Evolutionary conservation across 1,284 basidiomycete species (phyloP).

Genomic region (Irpex rosettiformis): DNA sequence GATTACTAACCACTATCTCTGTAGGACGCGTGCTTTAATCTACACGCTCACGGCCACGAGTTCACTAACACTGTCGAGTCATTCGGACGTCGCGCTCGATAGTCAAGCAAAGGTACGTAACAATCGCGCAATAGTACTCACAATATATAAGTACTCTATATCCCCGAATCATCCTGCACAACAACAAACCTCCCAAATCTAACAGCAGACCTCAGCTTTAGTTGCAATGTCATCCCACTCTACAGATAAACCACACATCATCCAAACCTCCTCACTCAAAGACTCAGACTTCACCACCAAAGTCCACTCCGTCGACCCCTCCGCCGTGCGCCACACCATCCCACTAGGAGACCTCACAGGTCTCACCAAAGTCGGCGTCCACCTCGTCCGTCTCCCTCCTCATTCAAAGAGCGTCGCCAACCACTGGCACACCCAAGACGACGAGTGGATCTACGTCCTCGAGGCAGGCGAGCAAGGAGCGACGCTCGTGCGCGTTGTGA

Average conservation of each 20-base stretch:
- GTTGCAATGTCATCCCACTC: not conserved
- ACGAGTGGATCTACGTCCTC: conserved; percentile 29
- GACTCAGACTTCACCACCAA: not conserved
- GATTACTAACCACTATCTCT: too few species aligned
- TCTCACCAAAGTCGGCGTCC: conserved; percentile 24
- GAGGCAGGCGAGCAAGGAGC: conserved; percentile 21
- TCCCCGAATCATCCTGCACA: too few species aligned
- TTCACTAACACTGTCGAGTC: too few species aligned
- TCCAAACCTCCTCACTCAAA: not conserved
- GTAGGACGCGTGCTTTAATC: too few species aligned
- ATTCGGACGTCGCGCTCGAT: too few species aligned
- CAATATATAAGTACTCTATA: too few species aligned
- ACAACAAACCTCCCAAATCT: too few species aligned
- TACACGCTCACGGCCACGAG: too few species aligned
- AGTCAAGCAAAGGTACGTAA: too few species aligned
- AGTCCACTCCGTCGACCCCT: conserved; percentile 7
- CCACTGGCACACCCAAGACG: conserved; percentile 27
- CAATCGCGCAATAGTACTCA: too few species aligned
- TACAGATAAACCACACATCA: not conserved
- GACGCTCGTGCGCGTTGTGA: conserved; percentile 4
- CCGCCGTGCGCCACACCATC: conserved; percentile 18
- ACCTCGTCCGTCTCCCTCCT: conserved; percentile 23
- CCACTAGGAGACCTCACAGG: conserved; percentile 24
- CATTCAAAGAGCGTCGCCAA: conserved; percentile 20
- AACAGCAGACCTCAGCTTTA: too few species aligned